Base-by-base conservation (phyloP, 1,139 yeast species). In the Kodamaea derodonti region DNA sequence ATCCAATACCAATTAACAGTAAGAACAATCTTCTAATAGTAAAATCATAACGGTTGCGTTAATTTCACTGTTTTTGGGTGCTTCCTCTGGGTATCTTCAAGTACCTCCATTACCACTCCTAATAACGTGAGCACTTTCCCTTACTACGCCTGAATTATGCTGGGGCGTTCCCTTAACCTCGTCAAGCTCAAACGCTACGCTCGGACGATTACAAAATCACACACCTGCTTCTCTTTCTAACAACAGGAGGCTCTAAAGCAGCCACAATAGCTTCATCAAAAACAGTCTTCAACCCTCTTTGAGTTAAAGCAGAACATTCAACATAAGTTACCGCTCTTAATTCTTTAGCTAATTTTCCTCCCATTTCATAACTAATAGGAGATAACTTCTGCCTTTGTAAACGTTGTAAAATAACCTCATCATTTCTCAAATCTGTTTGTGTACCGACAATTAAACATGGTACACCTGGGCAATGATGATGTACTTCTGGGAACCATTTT, bases 401-500 rank as follows among this genome's bases (percentile, higher is more conserved):
- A 60, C 94, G 84, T 56, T 88, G 92, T 51, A 87, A 74, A 43
- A 90, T 85, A 31, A 86, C 85, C 43, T 90, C 92, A 59, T 92
- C 97, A 51, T 85, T 90, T 59, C 98, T 83, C 55, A 90, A 72
- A 71, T 90, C 98, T 40, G 86, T 81, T 65, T 90, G 97, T 15
- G 97, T 90, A 46, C 97, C 97, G 27, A 90, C 97, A 55, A 90
- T 86, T 51, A 90, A 75, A 54, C 96, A 88, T 22, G 97, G 97
- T 31, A 88, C 96, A 41, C 95, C 95, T 14, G 97, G 97, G 54
- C 97, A 92, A 65, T 92, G 97, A 64, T 90, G 97, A 55, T 86
- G 92, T 42, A 92, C 95, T 63, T 92, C 98, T 23, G 97, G 97
- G 67, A 87, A 83, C 98, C 98, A 92, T 63, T 92, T 92, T 64